Evolutionary conservation across 192 early-diverging fungal genomes (phyloP).

Genomic region (Backusella mclennaniae): DNA sequence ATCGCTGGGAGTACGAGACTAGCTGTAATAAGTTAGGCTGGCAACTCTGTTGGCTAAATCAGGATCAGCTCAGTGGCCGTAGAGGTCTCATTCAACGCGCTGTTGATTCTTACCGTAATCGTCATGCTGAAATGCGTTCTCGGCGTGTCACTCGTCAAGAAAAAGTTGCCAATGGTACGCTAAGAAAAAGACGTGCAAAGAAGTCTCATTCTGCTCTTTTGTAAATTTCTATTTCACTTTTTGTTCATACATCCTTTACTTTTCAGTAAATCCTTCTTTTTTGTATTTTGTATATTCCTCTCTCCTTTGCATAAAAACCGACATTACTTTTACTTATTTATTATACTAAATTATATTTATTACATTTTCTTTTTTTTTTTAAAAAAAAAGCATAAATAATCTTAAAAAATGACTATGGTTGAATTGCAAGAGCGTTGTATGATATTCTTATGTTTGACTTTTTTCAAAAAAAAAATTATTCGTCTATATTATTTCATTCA

Average conservation of each 20-base stretch:
- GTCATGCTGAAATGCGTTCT: slow-evolving; percentile 60
- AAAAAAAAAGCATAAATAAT: no score
- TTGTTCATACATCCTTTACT: not conserved
- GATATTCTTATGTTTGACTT: no score
- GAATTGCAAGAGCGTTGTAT: no score
- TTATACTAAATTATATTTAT: not conserved
- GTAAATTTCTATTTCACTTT: not conserved
- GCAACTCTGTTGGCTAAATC: slow-evolving; percentile 68
- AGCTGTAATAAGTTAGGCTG: slow-evolving; percentile 73
- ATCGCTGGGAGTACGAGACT: slow-evolving; percentile 78
- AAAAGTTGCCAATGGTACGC: slow-evolving; percentile 59
- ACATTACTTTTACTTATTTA: not conserved
- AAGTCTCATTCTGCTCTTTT: not conserved
- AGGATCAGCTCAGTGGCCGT: slow-evolving; percentile 50
- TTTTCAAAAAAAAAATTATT: not conserved
- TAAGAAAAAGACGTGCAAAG: slow-evolving; percentile 41
- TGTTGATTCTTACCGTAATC: slow-evolving; percentile 71
- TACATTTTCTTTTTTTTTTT: not conserved
- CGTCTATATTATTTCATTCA: not conserved
- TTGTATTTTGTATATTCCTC: not conserved
- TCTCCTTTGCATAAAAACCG: not conserved
- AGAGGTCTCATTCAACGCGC: slow-evolving; percentile 78
- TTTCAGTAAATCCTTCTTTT: not conserved
- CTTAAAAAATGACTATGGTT: no score
- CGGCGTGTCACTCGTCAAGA: slow-evolving; percentile 67